A percentile compares a stretch with the other conserved stretches of the same genome.
Evolutionary conservation across 495 filamentous ascomycete species (phyloP).

Genomic region (Penicillium canariense): DNA sequence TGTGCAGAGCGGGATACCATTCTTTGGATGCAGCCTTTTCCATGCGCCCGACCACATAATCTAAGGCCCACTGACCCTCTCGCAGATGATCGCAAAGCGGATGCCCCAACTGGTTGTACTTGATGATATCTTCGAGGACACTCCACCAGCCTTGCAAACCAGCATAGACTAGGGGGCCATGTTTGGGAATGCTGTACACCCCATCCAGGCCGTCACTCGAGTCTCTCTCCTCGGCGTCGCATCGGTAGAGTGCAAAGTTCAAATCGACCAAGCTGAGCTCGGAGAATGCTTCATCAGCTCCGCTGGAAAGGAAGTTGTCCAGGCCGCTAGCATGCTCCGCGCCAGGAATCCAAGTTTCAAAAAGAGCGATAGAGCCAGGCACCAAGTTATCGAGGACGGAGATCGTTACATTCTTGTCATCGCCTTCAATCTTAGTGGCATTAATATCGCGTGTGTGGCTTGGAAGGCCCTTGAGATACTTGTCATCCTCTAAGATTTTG

Average conservation of each 20-base stretch:
- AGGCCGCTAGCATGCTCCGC: constrained; percentile 77
- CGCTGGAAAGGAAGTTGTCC: constrained; percentile 78
- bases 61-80: constrained; percentile 90
- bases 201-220: constrained; percentile 77
- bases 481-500: constrained; percentile 63
- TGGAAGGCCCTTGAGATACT: constrained; percentile 73
- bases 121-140: constrained; percentile 78
- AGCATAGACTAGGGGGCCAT: constrained; percentile 87
- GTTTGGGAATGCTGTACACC: constrained; percentile 77
- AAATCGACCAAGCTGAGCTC: constrained; percentile 73
- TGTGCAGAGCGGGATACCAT: constrained; percentile 56
- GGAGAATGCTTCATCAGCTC: constrained; percentile 75
- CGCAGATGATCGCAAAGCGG: constrained; percentile 90
- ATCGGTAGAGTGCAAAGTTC: constrained; percentile 89
- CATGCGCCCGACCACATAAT: constrained; percentile 78
- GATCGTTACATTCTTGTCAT: constrained; percentile 71
- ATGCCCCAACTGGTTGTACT: constrained; percentile 87
- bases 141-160: constrained; percentile 99
- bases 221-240: constrained; percentile 88
- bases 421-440: constrained; percentile 63
- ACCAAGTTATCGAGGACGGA: constrained; percentile 78
- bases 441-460: constrained; percentile 72
- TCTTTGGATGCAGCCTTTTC: constrained; percentile 64
- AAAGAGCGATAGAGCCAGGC: constrained; percentile 89
- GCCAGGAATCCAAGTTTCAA: constrained; percentile 90